Evolutionary conservation across 2,329 filamentous ascomycete species (phyloP), one percentile per base, ranked within the genome.

Genomic region (Sphaerulina populicola): DNA sequence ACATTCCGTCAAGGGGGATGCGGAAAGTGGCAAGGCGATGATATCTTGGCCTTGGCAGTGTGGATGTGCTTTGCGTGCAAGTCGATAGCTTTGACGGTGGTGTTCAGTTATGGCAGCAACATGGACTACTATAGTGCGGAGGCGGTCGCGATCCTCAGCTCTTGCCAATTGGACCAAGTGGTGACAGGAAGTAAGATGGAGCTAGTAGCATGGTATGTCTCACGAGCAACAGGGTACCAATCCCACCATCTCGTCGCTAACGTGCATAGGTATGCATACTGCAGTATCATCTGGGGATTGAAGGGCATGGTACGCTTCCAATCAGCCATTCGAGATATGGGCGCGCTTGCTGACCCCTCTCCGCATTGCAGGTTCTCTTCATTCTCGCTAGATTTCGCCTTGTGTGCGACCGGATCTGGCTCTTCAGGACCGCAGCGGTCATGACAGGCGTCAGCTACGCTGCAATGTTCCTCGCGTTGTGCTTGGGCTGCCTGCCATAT

Each of bases 1-100:
- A 14, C 42, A 12, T 4, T 51, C 5, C 42, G 41, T 11, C 7
- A 40, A 27, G 43, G 21, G 12, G 71, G 70, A 2, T 50, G 64
- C 31, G 60, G 63, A 6, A 64, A 68, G 1, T 55, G 71, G 2
- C 62, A 67, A 27, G 66, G 68, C 2, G 71, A 73, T 53, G 70
- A 72, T 39, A 64, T 67, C 10, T 62, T 72, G n/a, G 62, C 67
- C 0, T 5, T 66, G 5, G 46, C 66, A 1, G 66, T 70, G 4
- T 42, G 64, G 2, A 53, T 66, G 10, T 66, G 69, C 42, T 71
- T 67, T 39, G 62, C 64, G 0, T 52, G 66, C 66, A 2, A 53
- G 27, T 51, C 47, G n/a, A 41, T 46, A 40, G 49, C 52, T 41
- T 23, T 51, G 11, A 51, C 42, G 3, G 11, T 46, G 14, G 43